A percentile compares a stretch with the other conserved stretches of the same genome.
These are phyloP conservation scores for Teratosphaeriaceae sp. DNA, from an alignment of 2,329 filamentous ascomycete genomes.

Conservation along the genomic window DNA sequence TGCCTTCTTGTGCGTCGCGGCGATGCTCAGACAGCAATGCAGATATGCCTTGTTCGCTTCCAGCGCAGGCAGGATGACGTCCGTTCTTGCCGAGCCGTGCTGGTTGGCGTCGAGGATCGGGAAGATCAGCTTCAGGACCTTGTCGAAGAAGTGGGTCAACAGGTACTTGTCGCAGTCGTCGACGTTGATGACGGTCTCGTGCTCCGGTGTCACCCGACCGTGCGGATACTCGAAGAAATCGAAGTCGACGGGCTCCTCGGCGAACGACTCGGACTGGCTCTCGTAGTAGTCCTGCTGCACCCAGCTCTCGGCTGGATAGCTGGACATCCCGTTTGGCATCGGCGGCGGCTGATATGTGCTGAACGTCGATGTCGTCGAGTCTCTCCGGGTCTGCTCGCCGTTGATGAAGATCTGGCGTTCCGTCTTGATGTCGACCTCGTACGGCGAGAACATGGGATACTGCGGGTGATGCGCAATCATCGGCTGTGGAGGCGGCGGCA, in stretches of 20 bases:
- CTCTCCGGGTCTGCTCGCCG: slow-evolving; percentile 74
- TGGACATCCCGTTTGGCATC: slow-evolving; percentile 56
- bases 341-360: slow-evolving; percentile 82
- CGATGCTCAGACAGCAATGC: slow-evolving; percentile 90
- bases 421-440: slow-evolving; percentile 93
- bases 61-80: slow-evolving; percentile 79
- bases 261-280: slow-evolving; percentile 60
- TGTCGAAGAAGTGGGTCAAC: slow-evolving; percentile 84
- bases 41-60: slow-evolving; percentile 90
- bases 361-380: slow-evolving; percentile 87
- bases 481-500: slow-evolving; percentile 47
- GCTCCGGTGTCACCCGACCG: slow-evolving; percentile 53
- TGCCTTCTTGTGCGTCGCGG: slow-evolving; percentile 86
- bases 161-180: slow-evolving; percentile 82
- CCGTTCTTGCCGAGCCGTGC: slow-evolving; percentile 70
- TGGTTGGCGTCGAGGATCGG: slow-evolving; percentile 88
- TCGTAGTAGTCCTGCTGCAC: slow-evolving; percentile 65
- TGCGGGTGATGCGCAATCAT: slow-evolving; percentile 18
- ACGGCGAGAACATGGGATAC: slow-evolving; percentile 63
- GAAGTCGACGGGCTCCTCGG: slow-evolving; percentile 53
- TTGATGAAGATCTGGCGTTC: slow-evolving; percentile 92
- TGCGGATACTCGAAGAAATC: slow-evolving; percentile 81
- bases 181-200: slow-evolving; percentile 72
- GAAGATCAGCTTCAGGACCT: slow-evolving; percentile 82
- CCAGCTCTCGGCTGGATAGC: slow-evolving; percentile 60